Base-by-base conservation (phyloP, 805 yeast genomes). In the Sungouiozyma intestinalis region DNA sequence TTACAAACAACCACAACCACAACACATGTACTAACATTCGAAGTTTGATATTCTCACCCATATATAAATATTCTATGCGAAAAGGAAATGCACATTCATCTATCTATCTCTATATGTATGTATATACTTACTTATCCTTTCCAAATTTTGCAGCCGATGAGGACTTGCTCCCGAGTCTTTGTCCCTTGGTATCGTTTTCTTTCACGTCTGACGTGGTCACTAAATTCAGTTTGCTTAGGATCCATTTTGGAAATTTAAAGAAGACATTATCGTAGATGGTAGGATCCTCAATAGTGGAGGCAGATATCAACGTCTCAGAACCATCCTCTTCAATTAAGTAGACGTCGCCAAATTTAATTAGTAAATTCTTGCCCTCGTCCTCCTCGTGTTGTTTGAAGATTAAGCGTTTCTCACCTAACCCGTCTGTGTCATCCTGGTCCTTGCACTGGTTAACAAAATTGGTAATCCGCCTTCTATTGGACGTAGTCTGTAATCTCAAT, bases 331-430 rank as follows among this genome's bases (percentile, higher is more conserved):
- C 80, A 6, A 74, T 59, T 18, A 76, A 57, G 55, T 62, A 74
- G 9, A 81, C 80, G 13, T 85, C 85, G 43, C 74, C 76, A 32
- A 73, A 65, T 40, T 73, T 71, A 2, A 81, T 76, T 16, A 76
- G 40, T 45, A 82, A 75, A 29, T 69, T 67, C 51, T 72, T 75
- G 2, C 74, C 77, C 40, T 66, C 63, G 11, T 59, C 59, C 13
- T 75, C 65, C 44, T 63, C 71, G 29, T 74, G 58, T 35, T 58
- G 55, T 66, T 74, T 55, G 35, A 59, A 45, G 60, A 64, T 11
- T 69, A 77, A 49, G n/a, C 54, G 50, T 34, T 51, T 56, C 36
- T 74, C 78, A 20, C 72, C 68, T 2, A 79, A 68, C 0, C 76
- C 72, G 24, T 69, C 68, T 15, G 76, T 74, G 74, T 81, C 75